Evolutionary conservation across 805 yeast species (phyloP), one percentile per base, ranked within the genome.

Genomic region (Cyberlindnera misumaiensis): DNA sequence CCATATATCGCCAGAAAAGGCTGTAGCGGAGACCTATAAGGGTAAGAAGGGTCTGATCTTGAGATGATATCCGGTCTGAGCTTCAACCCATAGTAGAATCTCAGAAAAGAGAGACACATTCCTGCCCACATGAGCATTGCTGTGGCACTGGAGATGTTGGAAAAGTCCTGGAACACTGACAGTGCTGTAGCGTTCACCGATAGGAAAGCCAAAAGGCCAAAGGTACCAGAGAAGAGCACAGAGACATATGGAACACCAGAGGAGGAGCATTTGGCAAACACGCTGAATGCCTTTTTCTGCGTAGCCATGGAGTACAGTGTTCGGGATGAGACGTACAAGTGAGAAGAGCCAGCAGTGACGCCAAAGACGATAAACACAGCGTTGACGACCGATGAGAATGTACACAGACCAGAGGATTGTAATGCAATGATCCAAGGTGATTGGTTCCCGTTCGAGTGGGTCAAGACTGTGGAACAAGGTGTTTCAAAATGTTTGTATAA

Each of bases 101-200:
- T 59, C 28, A 82, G 55, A 52, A 69, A 83, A 3, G 86, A 67
- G 13, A 78, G 53, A 48, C 83, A 77, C 73, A 82, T 75, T 5
- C 86, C 83, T 46, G 69, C 61, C 95, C 95, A 87, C 31, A 83
- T 86, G 27, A 87, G 60, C 38, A 86, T 72, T 0, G 88, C 89
- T 1, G 89, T 73, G 0, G 89, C 75, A 3, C 89, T 77, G 37
- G 84, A 73, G 27, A 84, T 68, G 47, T 78, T 77, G 7, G 83
- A 72, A 41, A 84, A 62, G 48, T 80, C 74, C 43, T 75, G 82
- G 47, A 85, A 84, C 5, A 81, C 81, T 12, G 64, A 59, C 12
- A 82, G 73, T 0, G 88, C 78, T 28, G 66, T 58, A 39, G 71
- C 65, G 32, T 75, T 68, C 5, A 80, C 77, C 3, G 84, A 73